Percentiles rank a stretch among this genome's conserved stretches.
These are phyloP conservation scores for Inga laurina DNA, from an alignment of 306 rosid genomes.

Conservation along the genomic window DNA sequence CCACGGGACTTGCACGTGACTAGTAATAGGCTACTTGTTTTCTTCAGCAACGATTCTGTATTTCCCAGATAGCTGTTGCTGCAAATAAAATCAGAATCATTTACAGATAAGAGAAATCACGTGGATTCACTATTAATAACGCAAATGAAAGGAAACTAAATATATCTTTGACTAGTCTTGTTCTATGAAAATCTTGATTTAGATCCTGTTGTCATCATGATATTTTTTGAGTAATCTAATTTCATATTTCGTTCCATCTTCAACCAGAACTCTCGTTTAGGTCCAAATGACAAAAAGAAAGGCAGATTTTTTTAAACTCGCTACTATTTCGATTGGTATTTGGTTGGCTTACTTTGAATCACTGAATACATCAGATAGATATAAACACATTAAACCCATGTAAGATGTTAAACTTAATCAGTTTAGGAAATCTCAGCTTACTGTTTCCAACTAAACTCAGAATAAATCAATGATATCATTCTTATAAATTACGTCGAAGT, in stretches of 20 bases:
- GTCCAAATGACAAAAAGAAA: background rate
- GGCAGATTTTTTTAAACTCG: background rate
- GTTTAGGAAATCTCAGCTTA: background rate
- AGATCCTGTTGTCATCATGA: background rate
- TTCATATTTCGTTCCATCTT: background rate
- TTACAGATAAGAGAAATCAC: conserved; percentile 29
- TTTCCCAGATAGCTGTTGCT: conserved; percentile 90
- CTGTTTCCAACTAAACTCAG: background rate
- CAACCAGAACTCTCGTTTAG: background rate
- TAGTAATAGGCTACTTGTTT: conserved; percentile 25
- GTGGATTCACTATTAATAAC: background rate
- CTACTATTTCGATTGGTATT: background rate
- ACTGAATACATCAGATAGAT: background rate
- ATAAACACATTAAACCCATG: background rate
- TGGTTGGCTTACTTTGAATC: background rate
- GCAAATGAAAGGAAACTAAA: background rate
- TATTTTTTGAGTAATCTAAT: background rate
- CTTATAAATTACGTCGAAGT: background rate
- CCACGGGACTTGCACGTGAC: background rate
- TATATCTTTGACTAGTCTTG: background rate
- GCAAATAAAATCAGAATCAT: conserved; percentile 37
- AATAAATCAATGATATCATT: background rate
- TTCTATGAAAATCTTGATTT: background rate
- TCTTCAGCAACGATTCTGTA: conserved; percentile 80
- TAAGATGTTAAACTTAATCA: background rate